Conservation (phyloP, 2,329 filamentous ascomycete species). For the Fusarium mangiferae region DNA sequence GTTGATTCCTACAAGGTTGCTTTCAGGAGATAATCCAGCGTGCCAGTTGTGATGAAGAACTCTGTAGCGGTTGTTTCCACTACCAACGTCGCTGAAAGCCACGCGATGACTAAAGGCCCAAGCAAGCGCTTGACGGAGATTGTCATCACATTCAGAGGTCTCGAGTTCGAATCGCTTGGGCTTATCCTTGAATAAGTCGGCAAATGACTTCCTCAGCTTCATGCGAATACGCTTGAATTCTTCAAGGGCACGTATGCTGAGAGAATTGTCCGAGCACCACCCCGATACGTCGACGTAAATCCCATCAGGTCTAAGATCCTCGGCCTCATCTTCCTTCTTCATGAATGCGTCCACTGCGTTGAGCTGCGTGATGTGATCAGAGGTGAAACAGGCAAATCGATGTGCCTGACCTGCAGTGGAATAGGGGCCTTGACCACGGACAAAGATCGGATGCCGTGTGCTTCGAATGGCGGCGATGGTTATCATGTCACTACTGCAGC, state of each 20-base stretch:
- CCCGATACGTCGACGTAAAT: neutral
- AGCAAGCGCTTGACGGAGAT: slow-evolving; percentile 3
- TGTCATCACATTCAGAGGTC: neutral
- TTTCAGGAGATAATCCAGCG: slow-evolving; percentile 91
- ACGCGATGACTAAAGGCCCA: slow-evolving; percentile 91
- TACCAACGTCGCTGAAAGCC: slow-evolving; percentile 87
- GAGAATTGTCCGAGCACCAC: neutral
- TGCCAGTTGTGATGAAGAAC: slow-evolving; percentile 86
- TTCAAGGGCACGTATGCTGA: neutral
- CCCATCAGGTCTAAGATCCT: neutral
- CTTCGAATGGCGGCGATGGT: neutral
- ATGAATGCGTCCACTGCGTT: neutral
- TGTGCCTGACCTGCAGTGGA: neutral
- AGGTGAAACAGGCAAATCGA: neutral
- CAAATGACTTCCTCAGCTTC: neutral
- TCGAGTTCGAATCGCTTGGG: neutral
- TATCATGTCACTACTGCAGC: neutral
- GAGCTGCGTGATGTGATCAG: neutral
- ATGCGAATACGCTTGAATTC: neutral
- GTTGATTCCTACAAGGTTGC: slow-evolving; percentile 89
- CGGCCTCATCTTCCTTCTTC: neutral
- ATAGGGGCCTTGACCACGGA: neutral
- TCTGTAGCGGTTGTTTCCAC: slow-evolving; percentile 84
- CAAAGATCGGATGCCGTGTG: neutral
- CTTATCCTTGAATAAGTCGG: neutral